Conservation (phyloP, 345 rosid species). For the Balakata baccata region DNA sequence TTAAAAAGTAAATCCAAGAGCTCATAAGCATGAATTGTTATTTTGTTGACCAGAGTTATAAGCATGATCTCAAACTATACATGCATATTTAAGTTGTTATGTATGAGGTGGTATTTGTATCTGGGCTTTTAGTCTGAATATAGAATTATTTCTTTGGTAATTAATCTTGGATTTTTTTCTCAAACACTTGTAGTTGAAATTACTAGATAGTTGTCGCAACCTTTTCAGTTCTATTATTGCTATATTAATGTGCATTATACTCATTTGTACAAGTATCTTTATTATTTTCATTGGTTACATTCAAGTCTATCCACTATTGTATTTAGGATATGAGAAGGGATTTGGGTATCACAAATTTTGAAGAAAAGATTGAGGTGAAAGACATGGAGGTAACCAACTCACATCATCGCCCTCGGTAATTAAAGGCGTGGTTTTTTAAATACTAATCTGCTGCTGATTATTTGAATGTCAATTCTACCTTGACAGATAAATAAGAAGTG, state of each 20-base stretch:
- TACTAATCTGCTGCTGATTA: not conserved
- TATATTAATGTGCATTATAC: not conserved
- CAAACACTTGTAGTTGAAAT: not conserved
- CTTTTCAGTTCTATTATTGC: not conserved
- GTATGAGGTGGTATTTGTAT: not conserved
- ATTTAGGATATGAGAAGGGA: conserved; percentile 26
- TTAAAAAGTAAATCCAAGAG: too few species aligned
- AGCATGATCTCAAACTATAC: not conserved
- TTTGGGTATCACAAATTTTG: conserved; percentile 27
- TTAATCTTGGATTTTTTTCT: not conserved
- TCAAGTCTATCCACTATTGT: not conserved
- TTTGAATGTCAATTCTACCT: not conserved
- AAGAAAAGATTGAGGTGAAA: conserved; percentile 27
- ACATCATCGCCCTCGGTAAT: not conserved
- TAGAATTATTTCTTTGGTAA: not conserved
- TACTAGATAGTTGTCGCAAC: not conserved
- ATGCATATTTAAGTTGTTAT: not conserved
- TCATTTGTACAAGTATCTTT: not conserved
- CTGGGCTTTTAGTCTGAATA: not conserved
- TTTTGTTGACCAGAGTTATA: too few species aligned
- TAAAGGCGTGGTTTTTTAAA: not conserved
- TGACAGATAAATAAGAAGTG: conserved; percentile 23
- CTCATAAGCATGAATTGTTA: too few species aligned
- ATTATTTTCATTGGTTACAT: not conserved
- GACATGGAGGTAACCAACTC: conserved; percentile 29